Base-by-base conservation (phyloP, 495 filamentous ascomycete species). In the Entonaema liquescens region DNA sequence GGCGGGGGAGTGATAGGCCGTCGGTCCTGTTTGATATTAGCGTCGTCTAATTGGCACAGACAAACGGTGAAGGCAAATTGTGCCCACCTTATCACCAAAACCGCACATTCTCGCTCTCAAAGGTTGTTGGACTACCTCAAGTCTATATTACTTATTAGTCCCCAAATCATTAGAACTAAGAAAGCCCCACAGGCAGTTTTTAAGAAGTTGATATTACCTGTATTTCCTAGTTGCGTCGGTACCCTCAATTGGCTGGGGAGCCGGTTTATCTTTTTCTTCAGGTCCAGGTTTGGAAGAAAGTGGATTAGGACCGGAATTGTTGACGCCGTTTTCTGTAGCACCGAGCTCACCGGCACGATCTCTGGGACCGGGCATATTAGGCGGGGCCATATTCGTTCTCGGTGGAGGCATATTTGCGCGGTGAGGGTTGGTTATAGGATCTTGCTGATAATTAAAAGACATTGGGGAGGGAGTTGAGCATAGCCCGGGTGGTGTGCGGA, bases 91-190 rank as follows among this genome's bases (percentile, higher is more conserved):
- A 79, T 99, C 95, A 60, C 95, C 95, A 83, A 98, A 99, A 1
- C 95, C 95, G 83, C 95, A 99, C 95, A 99, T 99, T 55, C 95
- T 92, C 69, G 95, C 95, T 59, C 95, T 91, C 68, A 93, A 85
- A 55, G 95, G 95, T 76, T 99, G 95, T 80, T 99, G 95, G 59
- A 92, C 90, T 60, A 98, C 92, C 68, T 89, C 84, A 60, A 99
- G 85, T 54, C 90, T 92, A 84, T 81, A 54, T 19, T 53, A 35
- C 50, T 49, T 59, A 42, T 76, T 35, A 76, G 64, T 15, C 28
- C 21, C 33, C 57, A 25, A 33, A 29, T 1, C 17, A 12, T 9
- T 21, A 23, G 2, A 23, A 47, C 12, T 23, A 47, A 12, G 1
- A 47, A 47, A 47, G 42, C 8, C 40, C 33, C 7, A 56, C 3